Base-by-base conservation (phyloP, 2,329 filamentous ascomycete species). In the Venturiaceae sp. region DNA sequence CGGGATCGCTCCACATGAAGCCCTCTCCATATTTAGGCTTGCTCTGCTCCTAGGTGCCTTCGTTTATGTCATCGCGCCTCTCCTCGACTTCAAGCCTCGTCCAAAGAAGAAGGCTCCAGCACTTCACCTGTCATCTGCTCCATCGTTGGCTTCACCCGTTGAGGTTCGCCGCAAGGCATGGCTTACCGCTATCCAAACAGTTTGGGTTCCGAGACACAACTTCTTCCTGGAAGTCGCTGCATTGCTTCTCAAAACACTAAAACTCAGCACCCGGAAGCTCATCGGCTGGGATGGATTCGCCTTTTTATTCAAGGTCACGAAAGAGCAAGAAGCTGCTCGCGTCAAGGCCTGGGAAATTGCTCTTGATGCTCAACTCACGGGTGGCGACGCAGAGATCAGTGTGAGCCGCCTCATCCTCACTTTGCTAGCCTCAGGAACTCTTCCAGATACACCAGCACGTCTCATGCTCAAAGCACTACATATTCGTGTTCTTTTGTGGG, bases 311-410 rank as follows among this genome's bases (percentile, higher is more conserved):
- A 90, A 90, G 0, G 82, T 88, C 53, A 92, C 87, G 1, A 84
- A 87, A 64, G 90, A 96, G 60, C 86, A 95, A 69, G 92, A 96
- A 70, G 83, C 82, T 55, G 92, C 90, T 6, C 83, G 92, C 30
- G 82, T 95, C 66, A 94, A 95, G 74, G 90, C 91, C 0, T 97
- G 92, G 92, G 83, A 87, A 34, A 96, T 96, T 66, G 92, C 92
- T 14, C 81, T 96, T 58, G 92, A 97, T 71, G 91, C 92, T 28
- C 92, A 96, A 70, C 80, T 97, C 21, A 90, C 90, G 9, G 92
- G 92, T 44, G 92, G 92, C 14, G 92, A 96, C 71, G 82, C 86
- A 8, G 89, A 95, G 69, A 88, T 96, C 64, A 95, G 87, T 77
- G 91, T 88, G 71, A 91, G 89, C 70, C 85, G 92, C 54, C 79